Evolutionary conservation across 306 rosid species (phyloP), one percentile per base, ranked within the genome.

Genomic region (Vigna hirtella): DNA sequence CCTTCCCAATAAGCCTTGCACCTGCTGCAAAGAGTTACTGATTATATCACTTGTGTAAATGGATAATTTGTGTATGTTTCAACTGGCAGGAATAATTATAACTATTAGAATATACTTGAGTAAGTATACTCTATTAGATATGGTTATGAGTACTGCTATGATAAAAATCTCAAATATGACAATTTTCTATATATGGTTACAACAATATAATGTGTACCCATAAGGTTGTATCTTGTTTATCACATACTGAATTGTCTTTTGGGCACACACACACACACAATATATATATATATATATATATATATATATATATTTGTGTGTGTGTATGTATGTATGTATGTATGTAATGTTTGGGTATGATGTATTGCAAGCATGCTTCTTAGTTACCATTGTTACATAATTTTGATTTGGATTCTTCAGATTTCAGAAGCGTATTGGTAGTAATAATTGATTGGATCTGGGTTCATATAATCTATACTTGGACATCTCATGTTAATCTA

Each of bases 1-100:
- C 47, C 30, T 40, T 15, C 47, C 42, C 22, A 15, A 50, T 18
- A 14, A 34, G 28, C 36, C 17, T 63, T 63, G 63, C 69, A 17
- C 72, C 63, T 64, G 65, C 64, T 50, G 67, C 48, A 50, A 64
- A 59, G 65, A 11, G 73, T n/a, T n/a, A n/a, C n/a, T n/a, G 28
- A 38, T 79, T 51, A 16, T 63, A n/a, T 26, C 36, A 30, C 49
- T 24, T 52, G n/a, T 64, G 28, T 64, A 63, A 72, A n/a, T 50
- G 36, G 58, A 36, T 14, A 55, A 7, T 22, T 70, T 38, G 30
- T 71, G 26, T 70, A 13, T 79, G 26, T 36, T 49, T 61, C 16
- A 36, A 48, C 49, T 40, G 2, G 47, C 10, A 9, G 47, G 12
- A 42, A 42, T 42, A 42, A 42, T 13, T 42, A 42, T 42, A 9